Evolutionary conservation across 305 asterid species (phyloP), one percentile per base, ranked within the genome.

Genomic region (Fraxinus greggii): DNA sequence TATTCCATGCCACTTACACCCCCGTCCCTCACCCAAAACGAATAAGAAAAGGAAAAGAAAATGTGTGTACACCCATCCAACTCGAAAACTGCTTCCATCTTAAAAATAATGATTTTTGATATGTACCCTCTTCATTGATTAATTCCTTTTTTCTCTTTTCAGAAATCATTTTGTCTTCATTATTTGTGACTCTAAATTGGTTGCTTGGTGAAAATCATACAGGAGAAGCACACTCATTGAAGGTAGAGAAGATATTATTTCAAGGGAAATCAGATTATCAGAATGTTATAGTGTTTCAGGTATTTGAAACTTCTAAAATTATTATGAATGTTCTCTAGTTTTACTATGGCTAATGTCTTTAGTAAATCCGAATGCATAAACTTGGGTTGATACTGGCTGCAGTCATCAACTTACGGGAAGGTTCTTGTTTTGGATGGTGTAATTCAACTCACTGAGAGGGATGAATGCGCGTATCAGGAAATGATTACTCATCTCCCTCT

Each of bases 191-290:
- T 76, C 42, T 72, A 19, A 45, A 65, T 56, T 29, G 9, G 48
- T 70, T 76, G 77, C 77, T 67, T 28, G 75, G 61, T 69, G 79
- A 79, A 69, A 86, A 76, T 78, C 81, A 36, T 88, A 89, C 94
- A 96, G 99, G 99, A 78, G 99, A 96, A 88, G 99, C 99, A 61
- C 99, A 96, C 89, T 96, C 99, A 0, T 85, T 96, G 86, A 96
- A 96, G 91, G 98, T 96, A 13, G 98, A 94, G 81, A 90, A 94
- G 88, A 86, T 92, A 80, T 82, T 96, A 75, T 94, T 92, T 84
- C 92, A 90, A 86, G 98, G 98, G 15, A 96, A 92, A 67, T 96
- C 99, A 79, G 99, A 96, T 83, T 96, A 90, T 87, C 99, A 96
- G 86, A 86, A 94, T 85, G 98, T 96, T 83, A 87, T 94, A 87